Conservation (phyloP, 2,329 filamentous ascomycete genomes). For the Diaporthe sp. region DNA sequence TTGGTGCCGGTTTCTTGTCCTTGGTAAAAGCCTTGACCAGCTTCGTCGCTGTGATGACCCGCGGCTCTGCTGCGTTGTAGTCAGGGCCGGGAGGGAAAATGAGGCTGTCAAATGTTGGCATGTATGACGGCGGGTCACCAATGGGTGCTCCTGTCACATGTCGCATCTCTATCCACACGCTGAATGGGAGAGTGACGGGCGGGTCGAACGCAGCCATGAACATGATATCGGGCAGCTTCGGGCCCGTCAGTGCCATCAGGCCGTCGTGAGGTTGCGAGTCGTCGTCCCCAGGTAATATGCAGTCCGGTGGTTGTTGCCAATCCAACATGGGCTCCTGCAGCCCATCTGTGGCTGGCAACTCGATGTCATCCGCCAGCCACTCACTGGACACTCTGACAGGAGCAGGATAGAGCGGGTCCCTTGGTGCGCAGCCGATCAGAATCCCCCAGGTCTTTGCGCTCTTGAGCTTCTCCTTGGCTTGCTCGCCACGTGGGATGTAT, state of each 20-base stretch:
- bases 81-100: slow-evolving; percentile 67
- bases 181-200: slow-evolving; percentile 77
- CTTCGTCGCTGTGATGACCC: slow-evolving; percentile 66
- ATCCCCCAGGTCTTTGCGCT: slow-evolving; percentile 74
- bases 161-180: slow-evolving; percentile 74
- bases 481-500: slow-evolving; percentile 28
- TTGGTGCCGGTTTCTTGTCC: slow-evolving; percentile 49
- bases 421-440: slow-evolving; percentile 73
- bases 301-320: slow-evolving; percentile 81
- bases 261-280: slow-evolving; percentile 61
- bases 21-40: slow-evolving; percentile 59
- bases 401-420: slow-evolving; percentile 60
- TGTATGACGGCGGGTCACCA: slow-evolving; percentile 54
- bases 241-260: slow-evolving; percentile 60
- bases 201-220: slow-evolving; percentile 84
- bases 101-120: slow-evolving; percentile 70
- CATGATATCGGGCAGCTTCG: slow-evolving; percentile 77
- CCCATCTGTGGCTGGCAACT: slow-evolving; percentile 60
- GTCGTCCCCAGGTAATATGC: slow-evolving; percentile 65
- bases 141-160: slow-evolving; percentile 66
- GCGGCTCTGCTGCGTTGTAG: slow-evolving; percentile 70
- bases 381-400: slow-evolving; percentile 79
- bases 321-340: slow-evolving; percentile 64
- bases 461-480: slow-evolving; percentile 51
- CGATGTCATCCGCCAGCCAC: slow-evolving; percentile 80